phyloP scores from a whole-genome alignment of 2,329 filamentous ascomycete genomes.

The Thielaviopsis ethacetica region DNA sequence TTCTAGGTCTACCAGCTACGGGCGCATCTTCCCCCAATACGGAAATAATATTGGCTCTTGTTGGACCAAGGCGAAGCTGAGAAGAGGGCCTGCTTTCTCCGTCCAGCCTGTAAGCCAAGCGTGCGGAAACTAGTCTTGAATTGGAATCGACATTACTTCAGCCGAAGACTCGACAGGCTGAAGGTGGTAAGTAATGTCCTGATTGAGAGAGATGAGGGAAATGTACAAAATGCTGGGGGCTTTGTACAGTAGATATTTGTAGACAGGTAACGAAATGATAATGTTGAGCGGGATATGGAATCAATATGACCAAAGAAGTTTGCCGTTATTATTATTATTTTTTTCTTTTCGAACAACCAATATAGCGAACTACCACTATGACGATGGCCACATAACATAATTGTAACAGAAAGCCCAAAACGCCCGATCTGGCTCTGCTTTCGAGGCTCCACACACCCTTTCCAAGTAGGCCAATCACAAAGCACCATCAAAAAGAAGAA shows the following conservation, averaged over 20 bases:
- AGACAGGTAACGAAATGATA: too few species aligned
- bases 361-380: too few species aligned
- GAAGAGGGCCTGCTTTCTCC: neutral
- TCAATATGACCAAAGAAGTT: neutral
- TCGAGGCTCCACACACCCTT: too few species aligned
- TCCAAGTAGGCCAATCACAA: too few species aligned
- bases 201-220: neutral
- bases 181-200: neutral
- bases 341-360: too few species aligned
- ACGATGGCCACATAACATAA: neutral
- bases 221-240: too few species aligned
- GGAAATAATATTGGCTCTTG: neutral
- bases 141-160: neutral
- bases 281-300: too few species aligned
- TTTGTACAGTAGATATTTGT: too few species aligned
- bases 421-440: too few species aligned
- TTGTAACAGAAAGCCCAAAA: too few species aligned
- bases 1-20: neutral
- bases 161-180: neutral
- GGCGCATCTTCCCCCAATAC: neutral
- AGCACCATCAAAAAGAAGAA: too few species aligned
- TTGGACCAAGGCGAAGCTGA: neutral
- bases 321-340: too few species aligned
- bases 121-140: neutral
- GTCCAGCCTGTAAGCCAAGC: neutral